Percentiles rank a stretch among this genome's conserved stretches.
phyloP scores from a whole-genome alignment of 495 filamentous ascomycete species.

The Barbatosphaeria neglecta region DNA sequence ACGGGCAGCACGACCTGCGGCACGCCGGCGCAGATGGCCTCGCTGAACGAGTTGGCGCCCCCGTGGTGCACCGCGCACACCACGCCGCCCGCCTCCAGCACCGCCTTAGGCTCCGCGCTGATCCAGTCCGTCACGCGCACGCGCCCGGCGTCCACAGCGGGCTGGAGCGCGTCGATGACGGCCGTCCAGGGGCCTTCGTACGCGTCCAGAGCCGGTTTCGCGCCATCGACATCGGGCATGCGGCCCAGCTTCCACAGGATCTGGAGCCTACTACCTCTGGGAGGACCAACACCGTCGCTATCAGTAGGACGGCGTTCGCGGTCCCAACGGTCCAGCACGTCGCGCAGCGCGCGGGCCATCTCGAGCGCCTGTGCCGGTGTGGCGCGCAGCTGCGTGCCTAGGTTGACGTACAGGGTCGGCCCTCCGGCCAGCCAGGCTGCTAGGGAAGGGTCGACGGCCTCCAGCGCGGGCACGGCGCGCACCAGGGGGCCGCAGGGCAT shows the following conservation, averaged over 20 bases:
- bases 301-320: not conserved
- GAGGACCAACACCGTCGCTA: not conserved
- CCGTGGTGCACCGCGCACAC: slow-evolving; percentile 22
- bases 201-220: slow-evolving; percentile 1
- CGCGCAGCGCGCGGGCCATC: slow-evolving; percentile 13
- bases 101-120: slow-evolving; percentile 9
- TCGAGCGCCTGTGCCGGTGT: slow-evolving; percentile 3
- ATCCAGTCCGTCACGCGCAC: slow-evolving; percentile 17
- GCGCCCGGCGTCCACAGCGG: slow-evolving; percentile 2
- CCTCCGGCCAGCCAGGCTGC: slow-evolving; percentile 14
- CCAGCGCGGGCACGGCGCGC: slow-evolving; percentile 14
- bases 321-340: slow-evolving; percentile 6
- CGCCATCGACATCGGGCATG: not conserved
- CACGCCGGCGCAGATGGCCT: slow-evolving; percentile 25
- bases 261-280: too few relatives aligned
- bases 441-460: slow-evolving; percentile 13
- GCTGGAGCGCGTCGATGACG: not conserved
- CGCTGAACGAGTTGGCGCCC: slow-evolving; percentile 20
- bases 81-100: slow-evolving; percentile 18
- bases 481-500: slow-evolving; percentile 34
- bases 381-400: slow-evolving; percentile 9
- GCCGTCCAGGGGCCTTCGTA: not conserved
- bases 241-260: slow-evolving; percentile 22
- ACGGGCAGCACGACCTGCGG: slow-evolving; percentile 33
- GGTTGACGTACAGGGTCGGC: slow-evolving; percentile 19